Percentiles rank a stretch among this genome's conserved stretches.
Conservation (phyloP, 768 basidiomycete species). For the Leccinum subgranulosum region DNA sequence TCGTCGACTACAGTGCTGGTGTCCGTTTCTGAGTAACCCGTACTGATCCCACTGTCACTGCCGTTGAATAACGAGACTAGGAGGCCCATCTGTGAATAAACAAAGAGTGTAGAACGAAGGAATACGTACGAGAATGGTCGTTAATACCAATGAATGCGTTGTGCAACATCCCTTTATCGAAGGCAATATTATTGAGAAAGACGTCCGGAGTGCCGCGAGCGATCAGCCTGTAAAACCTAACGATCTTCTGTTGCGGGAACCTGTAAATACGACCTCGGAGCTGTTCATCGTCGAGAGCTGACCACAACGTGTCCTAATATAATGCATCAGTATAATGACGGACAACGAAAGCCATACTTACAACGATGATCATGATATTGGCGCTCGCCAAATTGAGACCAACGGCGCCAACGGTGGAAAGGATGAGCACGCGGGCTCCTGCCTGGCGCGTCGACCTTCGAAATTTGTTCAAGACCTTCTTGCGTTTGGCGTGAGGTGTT, state of each 20-base stretch:
- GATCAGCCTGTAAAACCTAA: neutral
- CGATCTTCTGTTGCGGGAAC: constrained; percentile 11
- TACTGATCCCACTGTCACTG: no score
- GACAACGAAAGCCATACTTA: neutral
- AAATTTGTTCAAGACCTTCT: neutral
- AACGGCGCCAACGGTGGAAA: neutral
- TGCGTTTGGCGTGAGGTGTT: neutral
- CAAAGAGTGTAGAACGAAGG: no score
- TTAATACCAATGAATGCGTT: neutral
- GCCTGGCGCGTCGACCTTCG: neutral
- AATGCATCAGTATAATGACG: neutral
- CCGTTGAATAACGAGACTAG: no score
- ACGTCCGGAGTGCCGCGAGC: constrained; percentile 11
- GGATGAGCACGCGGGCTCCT: neutral
- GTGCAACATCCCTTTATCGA: constrained; percentile 10
- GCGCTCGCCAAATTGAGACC: neutral
- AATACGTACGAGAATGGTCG: neutral
- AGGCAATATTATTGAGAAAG: constrained; percentile 23
- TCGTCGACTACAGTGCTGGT: neutral
- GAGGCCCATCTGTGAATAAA: no score
- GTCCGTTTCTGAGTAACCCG: no score
- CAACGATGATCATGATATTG: neutral
- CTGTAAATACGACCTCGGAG: constrained; percentile 17
- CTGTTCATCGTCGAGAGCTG: constrained; percentile 15
- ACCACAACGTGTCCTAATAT: neutral